Percentiles rank a stretch among this genome's conserved stretches.
phyloP scores from a whole-genome alignment of 352 stramenopile species.

The Pythium phragmiticola region DNA sequence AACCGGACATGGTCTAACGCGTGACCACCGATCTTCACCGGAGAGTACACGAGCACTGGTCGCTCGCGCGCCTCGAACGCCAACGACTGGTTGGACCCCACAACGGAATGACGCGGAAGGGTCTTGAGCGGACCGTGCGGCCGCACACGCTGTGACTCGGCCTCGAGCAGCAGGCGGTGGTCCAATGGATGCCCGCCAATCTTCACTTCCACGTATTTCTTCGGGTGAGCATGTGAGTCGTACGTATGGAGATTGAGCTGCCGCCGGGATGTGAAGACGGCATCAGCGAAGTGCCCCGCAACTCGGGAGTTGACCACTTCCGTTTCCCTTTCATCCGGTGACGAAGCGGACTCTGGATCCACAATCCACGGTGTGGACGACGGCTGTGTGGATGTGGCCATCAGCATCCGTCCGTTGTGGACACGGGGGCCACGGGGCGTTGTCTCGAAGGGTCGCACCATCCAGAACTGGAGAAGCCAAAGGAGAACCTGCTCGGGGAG shows the following conservation, averaged over 20 bases:
- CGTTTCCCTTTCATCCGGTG: not conserved
- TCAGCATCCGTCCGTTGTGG: not conserved
- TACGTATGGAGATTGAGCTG: conserved; percentile 64
- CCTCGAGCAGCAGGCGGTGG: conserved; percentile 45
- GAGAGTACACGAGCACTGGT: conserved; percentile 50
- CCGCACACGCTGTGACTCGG: conserved; percentile 10
- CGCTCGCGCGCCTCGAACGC: conserved; percentile 39
- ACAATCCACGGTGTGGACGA: not conserved
- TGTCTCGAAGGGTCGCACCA: not conserved
- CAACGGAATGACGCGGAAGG: not conserved
- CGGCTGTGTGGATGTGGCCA: not conserved
- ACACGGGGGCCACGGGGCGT: not conserved
- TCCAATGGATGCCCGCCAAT: conserved; percentile 70
- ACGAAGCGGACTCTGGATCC: conserved; percentile 1
- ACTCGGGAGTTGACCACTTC: not conserved
- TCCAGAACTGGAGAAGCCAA: not conserved
- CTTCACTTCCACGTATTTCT: conserved; percentile 63
- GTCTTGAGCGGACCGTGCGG: conserved; percentile 21
- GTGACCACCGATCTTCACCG: conserved; percentile 78
- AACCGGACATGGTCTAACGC: conserved; percentile 77
- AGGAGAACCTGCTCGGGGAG: no score
- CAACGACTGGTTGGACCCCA: conserved; percentile 31
- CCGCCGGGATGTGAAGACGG: conserved; percentile 24
- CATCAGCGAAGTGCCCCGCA: not conserved
- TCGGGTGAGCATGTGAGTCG: conserved; percentile 25